Evolutionary conservation across 208 protist species (phyloP), one percentile per base, ranked within the genome.

Genomic region (Porcisia hertigi): DNA sequence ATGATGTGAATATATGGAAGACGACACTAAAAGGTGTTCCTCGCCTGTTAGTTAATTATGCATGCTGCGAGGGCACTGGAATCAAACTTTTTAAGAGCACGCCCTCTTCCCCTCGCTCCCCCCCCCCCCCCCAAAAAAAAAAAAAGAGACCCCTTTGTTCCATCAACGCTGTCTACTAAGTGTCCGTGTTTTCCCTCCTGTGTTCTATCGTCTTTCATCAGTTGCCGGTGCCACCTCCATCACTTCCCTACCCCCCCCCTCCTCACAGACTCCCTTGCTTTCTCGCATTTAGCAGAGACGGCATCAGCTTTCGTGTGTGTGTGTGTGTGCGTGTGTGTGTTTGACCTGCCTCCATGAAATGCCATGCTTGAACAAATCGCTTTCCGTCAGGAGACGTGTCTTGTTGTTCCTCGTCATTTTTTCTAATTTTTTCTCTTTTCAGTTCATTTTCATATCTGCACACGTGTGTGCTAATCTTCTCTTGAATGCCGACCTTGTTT

Each of bases 341-440:
- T 47, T 66, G 7, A 6, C 62, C 59, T 64, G 59, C n/a, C 34
- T 41, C 14, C 20, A 66, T 47, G 39, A 16, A 34, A 66, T 47
- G 20, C 39, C 39, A 47, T 34, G 39, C 62, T 45, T 49, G 62
- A 47, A 30, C 16, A 18, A 3, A 3, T 49, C 14, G 8, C 39
- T 34, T 30, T 34, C 39, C 18, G 20, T 34, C 62, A 66, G 62
- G 39, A 30, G 62, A 49, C 16, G 70, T 30, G 36, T 20, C n/a
- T 23, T 58, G 52, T 67, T 71, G 41, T 57, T 53, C 34, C 30
- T 47, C 34, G 39, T 75, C 54, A 71, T 39, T 74, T 72, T 12
- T 53, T 49, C 41, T 34, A 49, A 39, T 34, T 55, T 25, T 55
- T 25, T 30, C 45, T 47, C 63, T 63, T 80, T 80, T 73, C 57